Base-by-base conservation (phyloP, 1,284 basidiomycete species). In the Lignosus rhinocerotis region DNA sequence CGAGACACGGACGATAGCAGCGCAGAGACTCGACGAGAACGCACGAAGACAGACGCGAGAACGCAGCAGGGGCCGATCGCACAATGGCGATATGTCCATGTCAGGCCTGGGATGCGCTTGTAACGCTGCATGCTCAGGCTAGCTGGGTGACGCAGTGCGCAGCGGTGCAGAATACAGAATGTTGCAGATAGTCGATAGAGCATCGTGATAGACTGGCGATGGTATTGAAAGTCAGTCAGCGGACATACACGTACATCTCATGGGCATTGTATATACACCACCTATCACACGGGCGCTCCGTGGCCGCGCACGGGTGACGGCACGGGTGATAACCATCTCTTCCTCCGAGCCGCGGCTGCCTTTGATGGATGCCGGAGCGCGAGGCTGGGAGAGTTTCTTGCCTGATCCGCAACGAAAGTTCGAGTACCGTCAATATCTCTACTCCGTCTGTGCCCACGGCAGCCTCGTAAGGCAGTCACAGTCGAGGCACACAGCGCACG, bases 371-470 rank as follows among this genome's bases (percentile, higher is more conserved):
- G 56, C 43, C 48, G 57, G 57, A 54, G 52, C 57, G 57, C 52
- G 52, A 58, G 57, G 57, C 44, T 51, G 57, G 57, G 25, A 58
- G 25, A 10, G 43, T 19, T 34, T 14, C 19, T 54, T 49, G 41
- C 57, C 57, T 36, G 47, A 50, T 54, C 57, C 47, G 47, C 41
- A 33, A 19, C 34, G 25, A 58, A 43, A 58, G 56, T 58, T 58
- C 46, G 46, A 45, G 38, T 47, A 39, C 51, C 43, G 51, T 14
- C 46, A 30, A 30, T 58, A 58, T 58, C 46, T 31, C 44, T 19
- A 45, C 47, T 60, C 51, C 50, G 53, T 48, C 63, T 66, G 34
- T 56, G 60, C 33, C 36, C 47, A 25, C 62, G 64, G 9, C 57
- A 46, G 43, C 55, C 42, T 39, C 30, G 33, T 10, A 33, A 17